phyloP scores from a whole-genome alignment of 1,284 basidiomycete genomes.

The Apiotrichum gamsii region DNA sequence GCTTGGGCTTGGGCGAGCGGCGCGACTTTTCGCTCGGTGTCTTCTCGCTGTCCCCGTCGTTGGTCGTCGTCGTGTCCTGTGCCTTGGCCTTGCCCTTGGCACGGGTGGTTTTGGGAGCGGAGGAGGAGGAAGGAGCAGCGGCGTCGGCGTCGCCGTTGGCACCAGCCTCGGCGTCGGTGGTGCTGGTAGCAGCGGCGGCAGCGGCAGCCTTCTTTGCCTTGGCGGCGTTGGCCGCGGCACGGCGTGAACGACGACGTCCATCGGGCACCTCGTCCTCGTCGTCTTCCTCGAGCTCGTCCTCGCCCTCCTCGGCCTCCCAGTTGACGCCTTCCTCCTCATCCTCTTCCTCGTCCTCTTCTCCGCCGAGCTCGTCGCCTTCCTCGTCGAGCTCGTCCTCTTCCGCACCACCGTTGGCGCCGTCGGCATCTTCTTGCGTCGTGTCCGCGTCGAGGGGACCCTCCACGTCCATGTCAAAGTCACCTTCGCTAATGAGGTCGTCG shows the following conservation, averaged over 20 bases:
- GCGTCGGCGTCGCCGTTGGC: too few species aligned
- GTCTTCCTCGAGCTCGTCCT: constrained; percentile 10
- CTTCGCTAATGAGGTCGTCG: not conserved
- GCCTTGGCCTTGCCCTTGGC: not conserved
- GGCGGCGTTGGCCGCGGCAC: not conserved
- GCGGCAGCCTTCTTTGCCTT: too few species aligned
- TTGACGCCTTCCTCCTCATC: not conserved
- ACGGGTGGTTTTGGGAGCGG: not conserved
- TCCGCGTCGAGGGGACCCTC: too few species aligned
- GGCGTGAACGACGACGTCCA: not conserved
- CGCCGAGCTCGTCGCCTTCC: constrained; percentile 1
- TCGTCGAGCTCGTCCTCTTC: constrained; percentile 12
- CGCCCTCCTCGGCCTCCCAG: not conserved
- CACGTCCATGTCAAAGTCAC: constrained; percentile 9
- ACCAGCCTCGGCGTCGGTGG: too few species aligned
- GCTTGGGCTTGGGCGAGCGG: not conserved
- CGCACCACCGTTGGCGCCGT: too few species aligned
- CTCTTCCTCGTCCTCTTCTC: constrained; percentile 5
- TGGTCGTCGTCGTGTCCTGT: too few species aligned
- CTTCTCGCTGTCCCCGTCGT: too few species aligned
- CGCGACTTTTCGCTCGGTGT: not conserved
- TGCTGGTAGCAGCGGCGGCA: too few species aligned
- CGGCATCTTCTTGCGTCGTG: too few species aligned
- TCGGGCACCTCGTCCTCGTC: constrained; percentile 7
- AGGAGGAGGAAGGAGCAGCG: too few species aligned